Evolutionary conservation across 2,329 filamentous ascomycete species (phyloP).

Genomic region (Penicillium oxalicum): DNA sequence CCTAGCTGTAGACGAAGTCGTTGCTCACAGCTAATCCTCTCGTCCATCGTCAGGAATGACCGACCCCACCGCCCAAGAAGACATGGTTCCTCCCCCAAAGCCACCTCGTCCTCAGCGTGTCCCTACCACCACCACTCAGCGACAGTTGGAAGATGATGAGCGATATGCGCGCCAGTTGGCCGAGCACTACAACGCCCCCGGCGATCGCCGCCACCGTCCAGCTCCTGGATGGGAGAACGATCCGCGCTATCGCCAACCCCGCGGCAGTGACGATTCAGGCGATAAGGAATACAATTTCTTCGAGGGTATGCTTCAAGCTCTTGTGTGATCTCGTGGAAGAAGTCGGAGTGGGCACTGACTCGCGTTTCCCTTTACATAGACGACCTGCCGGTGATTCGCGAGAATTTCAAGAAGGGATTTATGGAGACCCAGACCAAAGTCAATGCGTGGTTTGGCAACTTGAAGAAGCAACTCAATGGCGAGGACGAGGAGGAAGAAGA

Average conservation of each 20-base stretch:
- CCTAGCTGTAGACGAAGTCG: neutral
- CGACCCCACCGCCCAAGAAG: slow-evolving; percentile 65
- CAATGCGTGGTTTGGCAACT: slow-evolving; percentile 82
- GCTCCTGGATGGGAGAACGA: slow-evolving; percentile 29
- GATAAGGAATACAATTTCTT: slow-evolving; percentile 84
- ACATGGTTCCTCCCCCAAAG: slow-evolving; percentile 61
- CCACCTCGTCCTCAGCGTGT: slow-evolving; percentile 67
- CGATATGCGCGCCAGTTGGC: slow-evolving; percentile 86
- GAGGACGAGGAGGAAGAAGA: slow-evolving; percentile 63
- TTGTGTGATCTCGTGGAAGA: neutral
- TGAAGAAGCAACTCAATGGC: slow-evolving; percentile 92
- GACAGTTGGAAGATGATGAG: slow-evolving; percentile 85
- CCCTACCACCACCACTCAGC: slow-evolving; percentile 54
- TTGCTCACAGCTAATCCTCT: slow-evolving; percentile 4
- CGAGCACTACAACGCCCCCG: slow-evolving; percentile 66
- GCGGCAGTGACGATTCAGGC: slow-evolving; percentile 53
- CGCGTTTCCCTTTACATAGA: slow-evolving; percentile 46
- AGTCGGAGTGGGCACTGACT: neutral
- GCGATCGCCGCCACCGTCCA: slow-evolving; percentile 27
- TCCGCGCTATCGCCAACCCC: slow-evolving; percentile 40
- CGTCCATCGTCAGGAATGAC: slow-evolving; percentile 58
- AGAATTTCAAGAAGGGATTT: slow-evolving; percentile 92
- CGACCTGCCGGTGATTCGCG: slow-evolving; percentile 84
- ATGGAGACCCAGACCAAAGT: slow-evolving; percentile 88
- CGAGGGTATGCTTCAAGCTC: slow-evolving; percentile 51